Evolutionary conservation across 176 grass and related monocot genomes (phyloP), one percentile per base, ranked within the genome.

Genomic region (Eragrostis nindensis): DNA sequence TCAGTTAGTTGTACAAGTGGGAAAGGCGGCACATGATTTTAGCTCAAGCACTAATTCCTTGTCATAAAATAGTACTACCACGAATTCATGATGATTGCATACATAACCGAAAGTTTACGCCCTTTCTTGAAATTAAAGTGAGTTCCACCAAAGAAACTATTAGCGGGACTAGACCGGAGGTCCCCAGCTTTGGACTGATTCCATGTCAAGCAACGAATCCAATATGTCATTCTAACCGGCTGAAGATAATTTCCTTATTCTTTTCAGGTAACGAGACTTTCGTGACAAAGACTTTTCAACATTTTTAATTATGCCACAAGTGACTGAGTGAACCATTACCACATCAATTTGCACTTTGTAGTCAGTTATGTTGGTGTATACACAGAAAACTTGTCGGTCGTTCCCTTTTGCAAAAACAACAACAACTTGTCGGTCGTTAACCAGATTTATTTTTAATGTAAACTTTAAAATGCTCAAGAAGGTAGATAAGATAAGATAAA

Each of bases 121-220:
- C 70, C 48, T 74, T 80, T 86, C 61, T 39, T 57, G 19, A 56
- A 73, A 43, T 16, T 26, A 80, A 85, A 79, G 59, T 25, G 29
- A 80, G 39, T 57, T 21, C 6, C 25, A 13, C 32, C 75, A 45
- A 79, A 79, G 41, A 55, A 66, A 86, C 71, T 29, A 65, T 85
- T 55, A 66, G 59, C 59, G 1, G 54, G 53, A 79, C 36, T 38
- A 2, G 67, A 73, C 38, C 68, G 7, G 38, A 38, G 62, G 40
- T 8, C 38, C 76, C 25, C 46, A 42, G 18, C 70, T 74, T 74
- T 59, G 77, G 40, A 86, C 69, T 14, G 40, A 62, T 86, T 75
- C 84, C 50, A 57, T 68, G 56, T 66, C 59, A 80, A 48, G 36
- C 24, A 36, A 86, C 7, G 59, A 38, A 74, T 77, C 47, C 76